These are phyloP conservation scores for Colletotrichum magnum DNA, from an alignment of 2,329 filamentous ascomycete genomes.

Conservation along the genomic window DNA sequence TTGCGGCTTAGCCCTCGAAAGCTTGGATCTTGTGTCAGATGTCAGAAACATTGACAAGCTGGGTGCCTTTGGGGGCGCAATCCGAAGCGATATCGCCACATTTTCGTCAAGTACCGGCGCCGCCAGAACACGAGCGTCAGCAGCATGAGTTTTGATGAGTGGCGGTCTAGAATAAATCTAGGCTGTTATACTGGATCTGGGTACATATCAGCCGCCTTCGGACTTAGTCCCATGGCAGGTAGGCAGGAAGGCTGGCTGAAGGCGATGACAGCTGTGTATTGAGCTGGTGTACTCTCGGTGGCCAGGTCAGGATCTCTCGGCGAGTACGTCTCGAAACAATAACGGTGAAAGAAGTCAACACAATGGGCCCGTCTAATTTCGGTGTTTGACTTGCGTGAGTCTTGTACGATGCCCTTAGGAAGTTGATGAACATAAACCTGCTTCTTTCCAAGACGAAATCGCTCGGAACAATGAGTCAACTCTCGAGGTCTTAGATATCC, in stretches of 20 bases:
- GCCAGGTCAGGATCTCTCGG: neutral
- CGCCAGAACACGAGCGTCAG: neutral
- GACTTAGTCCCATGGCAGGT: too few species aligned
- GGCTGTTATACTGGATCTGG: too few species aligned
- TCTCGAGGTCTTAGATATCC: constrained; percentile 38
- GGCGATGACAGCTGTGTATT: constrained; percentile 1
- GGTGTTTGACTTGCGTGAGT: neutral
- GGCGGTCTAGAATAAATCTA: neutral
- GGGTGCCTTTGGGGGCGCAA: neutral
- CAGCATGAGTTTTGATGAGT: neutral
- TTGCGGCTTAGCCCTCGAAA: neutral
- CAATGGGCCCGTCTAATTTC: neutral
- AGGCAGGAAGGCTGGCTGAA: neutral
- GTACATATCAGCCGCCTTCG: too few species aligned
- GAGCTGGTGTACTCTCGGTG: neutral
- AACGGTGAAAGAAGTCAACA: neutral
- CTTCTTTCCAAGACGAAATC: constrained; percentile 7
- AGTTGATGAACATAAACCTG: neutral
- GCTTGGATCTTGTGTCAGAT: constrained; percentile 4
- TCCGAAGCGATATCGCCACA: neutral
- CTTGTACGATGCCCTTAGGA: neutral
- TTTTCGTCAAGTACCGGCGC: too few species aligned
- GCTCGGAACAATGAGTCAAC: constrained; percentile 2
- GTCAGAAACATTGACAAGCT: neutral
- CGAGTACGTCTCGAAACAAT: neutral